Percentiles rank a stretch among this genome's conserved stretches.
These are phyloP conservation scores for Coniella lustricola DNA, from an alignment of 2,329 filamentous ascomycete genomes.

Conservation along the genomic window DNA sequence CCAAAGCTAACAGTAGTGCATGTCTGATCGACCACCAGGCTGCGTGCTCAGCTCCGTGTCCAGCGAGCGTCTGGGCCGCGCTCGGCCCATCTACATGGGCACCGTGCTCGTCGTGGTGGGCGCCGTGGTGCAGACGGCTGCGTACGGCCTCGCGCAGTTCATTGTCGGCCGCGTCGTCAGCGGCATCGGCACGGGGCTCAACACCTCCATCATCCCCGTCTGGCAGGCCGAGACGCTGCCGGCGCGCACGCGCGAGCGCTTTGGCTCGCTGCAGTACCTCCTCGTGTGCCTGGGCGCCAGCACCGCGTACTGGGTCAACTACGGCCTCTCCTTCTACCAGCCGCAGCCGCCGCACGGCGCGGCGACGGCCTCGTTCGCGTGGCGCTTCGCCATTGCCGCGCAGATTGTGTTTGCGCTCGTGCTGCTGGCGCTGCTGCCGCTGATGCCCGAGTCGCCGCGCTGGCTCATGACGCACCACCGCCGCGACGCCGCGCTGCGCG, in stretches of 20 bases:
- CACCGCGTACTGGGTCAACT: conserved; percentile 30
- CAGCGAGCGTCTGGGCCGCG: conserved; percentile 34
- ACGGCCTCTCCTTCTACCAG: conserved; percentile 31
- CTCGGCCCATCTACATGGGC: conserved; percentile 33
- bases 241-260: neutral
- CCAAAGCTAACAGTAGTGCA: no score
- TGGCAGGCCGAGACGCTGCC: conserved; percentile 50
- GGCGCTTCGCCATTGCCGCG: conserved; percentile 39
- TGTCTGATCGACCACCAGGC: neutral
- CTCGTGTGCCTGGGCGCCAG: conserved; percentile 6
- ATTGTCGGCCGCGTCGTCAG: conserved; percentile 38
- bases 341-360: no score
- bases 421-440: conserved; percentile 23
- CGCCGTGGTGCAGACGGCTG: conserved; percentile 32
- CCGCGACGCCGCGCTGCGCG: neutral
- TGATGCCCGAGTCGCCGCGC: conserved; percentile 29
- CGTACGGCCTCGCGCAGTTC: conserved; percentile 33
- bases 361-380: conserved; percentile 24
- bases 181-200: conserved; percentile 34
- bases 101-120: conserved; percentile 37
- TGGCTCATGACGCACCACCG: conserved; percentile 12
- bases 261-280: conserved; percentile 5
- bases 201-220: conserved; percentile 44
- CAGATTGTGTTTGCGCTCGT: conserved; percentile 36
- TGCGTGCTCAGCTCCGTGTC: conserved; percentile 23